Percentiles rank a stretch among this genome's conserved stretches.
Conservation (phyloP, 257 asterid genomes). For the Ligustrum vulgare region DNA sequence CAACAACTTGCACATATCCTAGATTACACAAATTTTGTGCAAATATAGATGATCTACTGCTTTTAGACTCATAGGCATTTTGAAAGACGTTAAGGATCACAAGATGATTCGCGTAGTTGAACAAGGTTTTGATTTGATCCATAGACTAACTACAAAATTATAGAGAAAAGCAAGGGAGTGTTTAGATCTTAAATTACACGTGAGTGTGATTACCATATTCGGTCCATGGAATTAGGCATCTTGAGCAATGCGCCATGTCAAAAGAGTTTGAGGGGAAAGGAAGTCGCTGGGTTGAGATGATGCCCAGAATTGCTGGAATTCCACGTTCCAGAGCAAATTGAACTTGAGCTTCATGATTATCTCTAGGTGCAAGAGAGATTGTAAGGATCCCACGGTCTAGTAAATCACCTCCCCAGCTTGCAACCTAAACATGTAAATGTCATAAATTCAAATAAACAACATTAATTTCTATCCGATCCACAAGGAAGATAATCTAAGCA, state of each 20-base stretch:
- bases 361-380: constrained; percentile 34
- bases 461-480: not conserved
- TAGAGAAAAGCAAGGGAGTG: not conserved
- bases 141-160: not conserved
- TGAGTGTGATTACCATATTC: constrained; percentile 26
- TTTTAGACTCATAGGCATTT: not conserved
- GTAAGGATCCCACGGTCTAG: constrained; percentile 35
- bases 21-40: not conserved
- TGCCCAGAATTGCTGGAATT: constrained; percentile 37
- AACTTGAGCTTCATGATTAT: constrained; percentile 38
- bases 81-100: not conserved
- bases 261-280: constrained; percentile 36
- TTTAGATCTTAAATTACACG: not conserved
- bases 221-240: constrained; percentile 40
- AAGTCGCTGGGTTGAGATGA: constrained; percentile 35
- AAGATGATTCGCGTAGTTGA: not conserved
- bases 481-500: not conserved
- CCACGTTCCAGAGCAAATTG: constrained; percentile 41
- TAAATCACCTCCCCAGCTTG: constrained; percentile 41
- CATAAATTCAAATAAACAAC: not conserved
- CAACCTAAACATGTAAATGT: constrained; percentile 25
- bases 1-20: not conserved
- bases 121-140: not conserved
- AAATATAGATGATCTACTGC: not conserved
- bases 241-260: constrained; percentile 39